Evolutionary conservation across 164 flowering plant species (phyloP), one percentile per base, ranked within the genome.

Genomic region (Dillenia turbinata): DNA sequence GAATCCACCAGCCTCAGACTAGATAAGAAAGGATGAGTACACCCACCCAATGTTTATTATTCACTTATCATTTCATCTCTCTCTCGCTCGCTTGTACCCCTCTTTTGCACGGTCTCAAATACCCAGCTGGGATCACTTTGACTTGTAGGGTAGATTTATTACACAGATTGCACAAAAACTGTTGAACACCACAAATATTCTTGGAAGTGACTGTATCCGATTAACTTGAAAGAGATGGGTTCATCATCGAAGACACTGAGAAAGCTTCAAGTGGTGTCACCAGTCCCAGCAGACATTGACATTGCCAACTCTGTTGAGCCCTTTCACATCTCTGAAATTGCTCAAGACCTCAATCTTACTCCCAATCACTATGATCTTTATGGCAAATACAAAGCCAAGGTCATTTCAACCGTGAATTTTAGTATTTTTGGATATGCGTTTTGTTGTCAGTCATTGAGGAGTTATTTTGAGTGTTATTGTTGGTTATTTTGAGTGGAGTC

Each of bases 331-430:
- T 77, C 97, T 46, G 81, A 90, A 80, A 88, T 95, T 60, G 99
- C 99, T 12, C n/a, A 79, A 1, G 87, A 79, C 12, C 91, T 92
- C 65, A 74, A 78, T 75, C 90, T 95, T 63, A 73, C 57, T 33
- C 75, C 97, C 26, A 10, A 73, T 11, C 91, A 92, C 52, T 95
- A 90, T 60, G 99, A 95, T 80, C 91, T 88, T 17, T 95, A 92
- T 63, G 99, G 99, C 10, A 95, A 95, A 62, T 90, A 88, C 86
- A 95, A 95, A 69, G 99, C 99, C 69, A 95, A 92, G 98, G 99
- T 92, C 24, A 33, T 52, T 69, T 53, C 33, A 26, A 45, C 55
- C 55, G 9, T 12, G 0, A 57, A 19, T 33, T 15, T 50, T 45
- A n/a, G 33, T 9, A 9, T 51, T 15, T 47, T 44, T 19, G 10